Conservation (phyloP, 2,329 filamentous ascomycete species). For the Bipolaris zeicola region DNA sequence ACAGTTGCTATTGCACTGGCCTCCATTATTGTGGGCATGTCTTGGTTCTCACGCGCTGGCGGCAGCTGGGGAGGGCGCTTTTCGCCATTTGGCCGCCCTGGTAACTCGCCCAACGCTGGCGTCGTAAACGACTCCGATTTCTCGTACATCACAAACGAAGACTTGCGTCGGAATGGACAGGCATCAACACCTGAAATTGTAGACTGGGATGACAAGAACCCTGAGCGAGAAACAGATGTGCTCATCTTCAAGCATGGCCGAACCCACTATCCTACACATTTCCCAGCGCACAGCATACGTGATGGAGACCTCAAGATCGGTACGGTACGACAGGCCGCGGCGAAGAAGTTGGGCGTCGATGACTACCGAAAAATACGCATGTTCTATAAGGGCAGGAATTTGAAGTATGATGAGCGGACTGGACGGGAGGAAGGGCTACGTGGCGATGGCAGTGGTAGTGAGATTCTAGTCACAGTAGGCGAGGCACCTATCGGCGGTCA, state of each 20-base stretch:
- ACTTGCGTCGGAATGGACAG: conserved; percentile 58
- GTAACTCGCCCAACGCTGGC: conserved; percentile 47
- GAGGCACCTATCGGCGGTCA: conserved; percentile 54
- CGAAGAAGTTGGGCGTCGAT: conserved; percentile 67
- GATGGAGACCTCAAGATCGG: conserved; percentile 71
- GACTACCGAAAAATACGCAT: conserved; percentile 66
- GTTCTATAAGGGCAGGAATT: conserved; percentile 72
- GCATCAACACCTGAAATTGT: conserved; percentile 50
- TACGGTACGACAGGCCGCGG: conserved; percentile 71
- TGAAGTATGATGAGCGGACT: conserved; percentile 67
- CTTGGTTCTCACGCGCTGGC: conserved; percentile 55
- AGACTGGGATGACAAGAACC: conserved; percentile 48
- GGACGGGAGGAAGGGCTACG: conserved; percentile 64
- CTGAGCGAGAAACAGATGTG: conserved; percentile 67
- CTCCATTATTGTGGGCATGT: conserved; percentile 51
- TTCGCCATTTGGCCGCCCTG: conserved; percentile 55
- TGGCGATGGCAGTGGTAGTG: conserved; percentile 62
- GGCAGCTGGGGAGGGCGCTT: conserved; percentile 53
- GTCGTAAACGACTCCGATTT: conserved; percentile 77
- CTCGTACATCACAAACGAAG: conserved; percentile 81
- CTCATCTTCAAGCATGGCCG: conserved; percentile 72
- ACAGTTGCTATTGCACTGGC: conserved; percentile 46
- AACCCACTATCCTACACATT: conserved; percentile 70
- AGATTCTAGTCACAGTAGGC: conserved; percentile 64
- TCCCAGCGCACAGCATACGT: conserved; percentile 76